Percentiles rank a stretch among this genome's conserved stretches.
Evolutionary conservation across 2,329 filamentous ascomycete genomes (phyloP).

Genomic region (Alternaria solani): DNA sequence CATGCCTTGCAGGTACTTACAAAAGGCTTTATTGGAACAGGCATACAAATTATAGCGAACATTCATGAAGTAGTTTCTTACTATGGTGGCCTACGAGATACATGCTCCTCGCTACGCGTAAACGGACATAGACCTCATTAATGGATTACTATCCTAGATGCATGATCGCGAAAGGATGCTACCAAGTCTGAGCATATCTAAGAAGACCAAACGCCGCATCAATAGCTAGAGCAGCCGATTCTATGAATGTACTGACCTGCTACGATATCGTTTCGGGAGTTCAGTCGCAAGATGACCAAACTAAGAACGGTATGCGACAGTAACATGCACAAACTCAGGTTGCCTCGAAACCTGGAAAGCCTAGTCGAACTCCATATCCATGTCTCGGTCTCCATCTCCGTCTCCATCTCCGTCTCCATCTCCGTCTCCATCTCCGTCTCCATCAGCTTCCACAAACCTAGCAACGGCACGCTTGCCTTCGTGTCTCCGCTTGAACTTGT

Average conservation of each 20-base stretch:
- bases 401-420: neutral
- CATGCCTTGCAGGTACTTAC: neutral
- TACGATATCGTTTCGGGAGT: neutral
- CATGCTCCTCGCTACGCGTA: neutral
- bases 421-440: neutral
- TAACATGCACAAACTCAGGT: neutral
- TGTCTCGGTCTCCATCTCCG: neutral
- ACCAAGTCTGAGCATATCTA: neutral
- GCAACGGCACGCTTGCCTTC: neutral
- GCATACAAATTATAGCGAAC: neutral
- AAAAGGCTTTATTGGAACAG: neutral
- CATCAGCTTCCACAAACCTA: neutral
- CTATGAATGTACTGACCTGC: neutral
- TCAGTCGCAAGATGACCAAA: neutral
- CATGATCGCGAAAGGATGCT: neutral
- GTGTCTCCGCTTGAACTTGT: neutral
- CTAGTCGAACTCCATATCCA: constrained; percentile 15
- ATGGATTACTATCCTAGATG: neutral
- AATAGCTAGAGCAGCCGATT: neutral
- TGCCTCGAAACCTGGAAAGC: neutral
- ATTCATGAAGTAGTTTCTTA: neutral
- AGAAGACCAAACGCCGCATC: neutral
- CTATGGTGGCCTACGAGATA: neutral
- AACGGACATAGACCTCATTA: neutral
- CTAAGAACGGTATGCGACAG: neutral